Base-by-base conservation (phyloP, 2,329 filamentous ascomycete species). In the Coleophoma eucalyptorum region DNA sequence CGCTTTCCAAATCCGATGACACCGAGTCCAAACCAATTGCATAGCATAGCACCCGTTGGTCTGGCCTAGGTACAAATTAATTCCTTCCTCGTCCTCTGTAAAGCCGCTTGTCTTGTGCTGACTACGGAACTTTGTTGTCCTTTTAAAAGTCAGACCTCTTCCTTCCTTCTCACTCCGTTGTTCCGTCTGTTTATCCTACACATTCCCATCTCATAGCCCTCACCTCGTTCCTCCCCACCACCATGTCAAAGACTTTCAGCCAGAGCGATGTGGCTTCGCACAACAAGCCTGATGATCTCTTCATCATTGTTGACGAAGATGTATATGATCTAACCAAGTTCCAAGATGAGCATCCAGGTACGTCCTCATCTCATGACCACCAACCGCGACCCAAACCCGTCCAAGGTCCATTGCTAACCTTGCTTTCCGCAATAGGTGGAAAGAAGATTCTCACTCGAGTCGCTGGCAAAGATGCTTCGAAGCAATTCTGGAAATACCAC, bases 241-340 rank as follows among this genome's bases (percentile, higher is more conserved):
- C 6, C 19, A 99, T 99, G 94, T 88, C 92, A 46, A 89, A 94
- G 74, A 87, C 82, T 31, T 97, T 96, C 69, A 87, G 86, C 49
- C 79, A 84, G 58, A 81, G 81, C 75, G 92, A 97, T 68, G 93
- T 99, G 56, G 86, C 92, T 67, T 84, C 88, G 72, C 92, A 97
- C 72, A 96, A 90, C 79, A 96, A 93, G 75, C 72, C 86, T 43
- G 84, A 90, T 65, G 86, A 86, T 67, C 78, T 97, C 55, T 97
- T 86, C 83, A 89, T 97, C 65, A 83, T 95, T 58, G 84, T 97
- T 59, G 93, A 97, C 60, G 88, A 92, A 63, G 93, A 97, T 71
- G 93, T 97, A 60, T 97, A 96, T 71, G 93, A 99, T 67, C 69
- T 97, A 63, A 96, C 91, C 62, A 91, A 85, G 65, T 93, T 93